Base-by-base conservation (phyloP, 345 rosid genomes). In the Boechera divaricarpa region DNA sequence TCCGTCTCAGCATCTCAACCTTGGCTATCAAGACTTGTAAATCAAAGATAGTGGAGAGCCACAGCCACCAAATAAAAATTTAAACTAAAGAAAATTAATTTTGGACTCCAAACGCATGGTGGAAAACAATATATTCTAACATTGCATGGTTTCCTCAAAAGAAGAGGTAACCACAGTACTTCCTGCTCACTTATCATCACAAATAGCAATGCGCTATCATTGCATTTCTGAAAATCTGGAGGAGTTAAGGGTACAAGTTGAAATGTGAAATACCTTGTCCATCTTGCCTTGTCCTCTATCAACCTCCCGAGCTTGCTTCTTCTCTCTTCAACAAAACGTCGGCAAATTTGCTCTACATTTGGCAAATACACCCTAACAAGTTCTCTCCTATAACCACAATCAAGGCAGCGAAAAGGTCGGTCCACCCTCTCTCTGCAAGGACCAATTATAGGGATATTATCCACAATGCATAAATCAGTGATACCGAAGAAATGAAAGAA, bases 401-500 rank as follows among this genome's bases (percentile, higher is more conserved):
- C 91, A 77, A 95, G 99, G 88, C 99, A 95, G 67, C 97, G 96
- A 68, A 95, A 95, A 68, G 97, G 99, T 24, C 89, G 85, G 72
- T 95, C 98, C 76, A 93, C 87, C 85, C 86, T 89, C 86, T 91
- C 98, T 86, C 99, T 95, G 76, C 69, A 78, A 81, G 59, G 66
- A 29, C 24, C 75, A 73, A 21, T 67, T 42, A 54, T 9, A 42
- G 28, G 28, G 7, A 35, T 35, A 36, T 70, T 16, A 65, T 48
- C 24, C 29, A 41, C 47, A 48, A 33, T 47, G 49, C 59, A 73
- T 21, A 51, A 51, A 44, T 33, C 55, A 52, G 65, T 31, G 47
- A 72, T 55, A 72, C 24, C 3, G 0, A 41, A 39, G 48, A 59
- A 59, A 56, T 51, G 16, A 55, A 53, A 62, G 41, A 47, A 31